phyloP scores from a whole-genome alignment of 805 yeast species.

The Yarrowia sp. region DNA sequence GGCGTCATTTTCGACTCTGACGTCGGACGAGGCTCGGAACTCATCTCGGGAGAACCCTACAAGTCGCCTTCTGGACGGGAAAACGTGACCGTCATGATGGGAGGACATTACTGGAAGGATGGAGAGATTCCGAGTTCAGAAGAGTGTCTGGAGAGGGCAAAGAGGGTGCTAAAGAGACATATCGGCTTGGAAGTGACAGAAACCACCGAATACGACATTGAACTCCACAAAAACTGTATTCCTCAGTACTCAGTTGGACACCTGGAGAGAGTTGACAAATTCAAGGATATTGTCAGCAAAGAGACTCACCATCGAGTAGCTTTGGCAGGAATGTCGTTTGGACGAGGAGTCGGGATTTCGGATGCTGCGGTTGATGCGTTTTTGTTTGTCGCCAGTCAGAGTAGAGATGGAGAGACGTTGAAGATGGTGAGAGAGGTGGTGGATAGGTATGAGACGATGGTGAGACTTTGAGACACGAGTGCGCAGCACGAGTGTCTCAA shows the following conservation, averaged over 20 bases:
- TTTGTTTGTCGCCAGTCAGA: conserved; percentile 58
- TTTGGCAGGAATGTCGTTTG: conserved; percentile 81
- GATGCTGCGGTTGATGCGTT: conserved; percentile 77
- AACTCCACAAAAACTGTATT: conserved; percentile 63
- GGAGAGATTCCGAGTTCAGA: conserved; percentile 46
- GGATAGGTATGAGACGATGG: conserved; percentile 45
- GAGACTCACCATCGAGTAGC: conserved; percentile 56
- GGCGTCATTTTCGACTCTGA: conserved; percentile 94
- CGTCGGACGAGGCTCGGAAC: conserved; percentile 63
- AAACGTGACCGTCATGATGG: conserved; percentile 87
- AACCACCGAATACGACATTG: conserved; percentile 50
- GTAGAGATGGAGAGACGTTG: conserved; percentile 48
- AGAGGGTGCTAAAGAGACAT: conserved; percentile 53
- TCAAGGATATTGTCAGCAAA: conserved; percentile 49
- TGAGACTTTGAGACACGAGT: conserved; percentile 42
- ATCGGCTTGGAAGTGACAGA: conserved; percentile 51
- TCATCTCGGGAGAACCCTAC: conserved; percentile 44
- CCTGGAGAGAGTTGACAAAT: conserved; percentile 53
- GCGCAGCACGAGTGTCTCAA: background rate
- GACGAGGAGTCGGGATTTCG: conserved; percentile 86
- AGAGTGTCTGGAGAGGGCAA: conserved; percentile 49
- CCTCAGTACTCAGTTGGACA: conserved; percentile 85
- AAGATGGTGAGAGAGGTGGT: conserved; percentile 47
- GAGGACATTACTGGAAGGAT: conserved; percentile 69
- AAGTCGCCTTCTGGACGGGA: conserved; percentile 54